Evolutionary conservation across 2,329 filamentous ascomycete species (phyloP).

Genomic region (Aspergillus thermomutatus): DNA sequence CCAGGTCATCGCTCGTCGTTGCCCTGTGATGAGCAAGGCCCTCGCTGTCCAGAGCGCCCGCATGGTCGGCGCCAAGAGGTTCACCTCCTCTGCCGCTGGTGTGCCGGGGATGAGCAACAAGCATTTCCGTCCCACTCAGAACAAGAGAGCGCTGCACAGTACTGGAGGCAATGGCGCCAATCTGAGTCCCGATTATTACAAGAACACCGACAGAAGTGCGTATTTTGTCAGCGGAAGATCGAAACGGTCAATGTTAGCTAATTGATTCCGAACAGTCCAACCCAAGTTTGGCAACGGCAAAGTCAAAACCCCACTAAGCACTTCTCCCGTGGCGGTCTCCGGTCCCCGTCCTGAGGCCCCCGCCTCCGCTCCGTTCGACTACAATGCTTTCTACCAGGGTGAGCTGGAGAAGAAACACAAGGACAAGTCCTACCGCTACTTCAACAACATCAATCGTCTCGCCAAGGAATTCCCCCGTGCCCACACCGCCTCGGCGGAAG

Average conservation of each 20-base stretch:
- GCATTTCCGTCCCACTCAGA: conserved; percentile 48
- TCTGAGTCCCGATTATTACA: conserved; percentile 58
- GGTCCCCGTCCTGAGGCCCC: conserved; percentile 49
- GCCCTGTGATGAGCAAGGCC: conserved; percentile 98
- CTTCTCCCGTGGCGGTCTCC: conserved; percentile 26
- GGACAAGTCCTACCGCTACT: conserved; percentile 99
- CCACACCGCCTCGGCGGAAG: conserved; percentile 78
- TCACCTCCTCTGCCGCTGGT: conserved; percentile 34
- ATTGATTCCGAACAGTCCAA: conserved; percentile 14
- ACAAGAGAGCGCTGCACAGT: conserved; percentile 77
- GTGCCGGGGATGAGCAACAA: conserved; percentile 33
- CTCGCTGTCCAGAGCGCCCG: conserved; percentile 72
- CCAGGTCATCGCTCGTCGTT: conserved; percentile 88
- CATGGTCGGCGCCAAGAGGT: conserved; percentile 36
- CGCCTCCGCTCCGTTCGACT: conserved; percentile 69
- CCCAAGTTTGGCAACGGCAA: conserved; percentile 21
- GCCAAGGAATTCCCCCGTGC: conserved; percentile 94
- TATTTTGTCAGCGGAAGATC: conserved; percentile 4
- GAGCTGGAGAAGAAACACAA: conserved; percentile 99
- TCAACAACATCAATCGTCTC: conserved; percentile 99
- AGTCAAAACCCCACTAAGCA: conserved; percentile 19
- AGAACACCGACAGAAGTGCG: conserved; percentile 51
- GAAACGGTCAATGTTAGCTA: no score
- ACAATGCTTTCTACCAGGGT: conserved; percentile 79
- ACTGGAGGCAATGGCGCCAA: conserved; percentile 74